phyloP scores from a whole-genome alignment of 306 rosid genomes.

The Glycine tomentella region DNA sequence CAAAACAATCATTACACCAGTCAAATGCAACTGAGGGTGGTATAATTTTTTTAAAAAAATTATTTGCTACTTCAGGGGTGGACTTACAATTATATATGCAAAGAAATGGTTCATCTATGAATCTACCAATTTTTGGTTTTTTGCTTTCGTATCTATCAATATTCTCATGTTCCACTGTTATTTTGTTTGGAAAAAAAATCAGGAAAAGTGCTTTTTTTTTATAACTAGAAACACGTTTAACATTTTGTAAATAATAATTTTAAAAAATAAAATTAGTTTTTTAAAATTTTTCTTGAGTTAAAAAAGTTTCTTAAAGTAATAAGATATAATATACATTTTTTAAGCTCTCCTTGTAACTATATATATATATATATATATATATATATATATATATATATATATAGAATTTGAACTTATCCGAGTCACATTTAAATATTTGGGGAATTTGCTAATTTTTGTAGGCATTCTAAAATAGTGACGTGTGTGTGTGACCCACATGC shows the following conservation, averaged over 20 bases:
- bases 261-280: too few species aligned
- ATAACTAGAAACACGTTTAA: too few species aligned
- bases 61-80: neutral
- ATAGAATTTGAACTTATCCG: too few species aligned
- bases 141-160: neutral
- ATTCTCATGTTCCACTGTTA: neutral
- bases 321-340: too few species aligned
- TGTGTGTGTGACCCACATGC: neutral
- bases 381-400: too few species aligned
- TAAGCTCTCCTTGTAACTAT: too few species aligned
- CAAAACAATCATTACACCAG: slow-evolving; percentile 1
- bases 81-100: neutral
- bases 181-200: neutral
- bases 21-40: slow-evolving; percentile 27
- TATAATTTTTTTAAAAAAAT: neutral
- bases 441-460: neutral
- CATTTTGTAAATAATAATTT: too few species aligned
- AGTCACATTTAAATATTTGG: too few species aligned
- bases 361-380: too few species aligned
- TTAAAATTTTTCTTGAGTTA: too few species aligned
- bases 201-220: too few species aligned
- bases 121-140: neutral
- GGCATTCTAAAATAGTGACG: neutral
- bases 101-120: neutral
- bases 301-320: too few species aligned